phyloP scores from a whole-genome alignment of 495 filamentous ascomycete species.

The Astrothelium macrocarpum region DNA sequence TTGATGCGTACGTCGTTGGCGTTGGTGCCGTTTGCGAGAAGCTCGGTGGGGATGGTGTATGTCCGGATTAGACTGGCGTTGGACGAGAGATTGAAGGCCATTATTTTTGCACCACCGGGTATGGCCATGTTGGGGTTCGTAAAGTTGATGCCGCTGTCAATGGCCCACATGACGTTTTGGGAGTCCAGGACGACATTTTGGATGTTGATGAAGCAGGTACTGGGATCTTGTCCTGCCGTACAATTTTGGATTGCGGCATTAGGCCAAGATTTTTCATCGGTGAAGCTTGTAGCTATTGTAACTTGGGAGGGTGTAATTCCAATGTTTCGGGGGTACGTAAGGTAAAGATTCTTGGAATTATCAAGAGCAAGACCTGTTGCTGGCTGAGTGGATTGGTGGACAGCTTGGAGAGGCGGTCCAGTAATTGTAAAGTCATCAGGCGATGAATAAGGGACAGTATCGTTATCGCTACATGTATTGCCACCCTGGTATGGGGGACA shows the following conservation, averaged over 20 bases:
- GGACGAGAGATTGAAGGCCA: conserved; percentile 23
- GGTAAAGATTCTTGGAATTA: conserved; percentile 18
- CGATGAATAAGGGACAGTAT: background rate
- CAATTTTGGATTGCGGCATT: conserved; percentile 27
- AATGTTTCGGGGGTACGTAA: conserved; percentile 24
- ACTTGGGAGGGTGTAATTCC: conserved; percentile 24
- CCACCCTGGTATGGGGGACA: background rate
- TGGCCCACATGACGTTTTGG: conserved; percentile 20
- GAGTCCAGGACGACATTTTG: conserved; percentile 27
- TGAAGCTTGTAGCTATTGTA: conserved; percentile 18
- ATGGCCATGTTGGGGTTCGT: conserved; percentile 12
- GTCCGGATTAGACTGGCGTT: conserved; percentile 16
- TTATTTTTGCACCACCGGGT: conserved; percentile 22
- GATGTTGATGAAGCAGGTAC: conserved; percentile 27
- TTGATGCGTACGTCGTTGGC: conserved; percentile 26
- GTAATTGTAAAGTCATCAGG: conserved; percentile 19
- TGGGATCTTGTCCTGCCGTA: conserved; percentile 21
- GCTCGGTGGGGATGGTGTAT: conserved; percentile 16
- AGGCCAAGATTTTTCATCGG: conserved; percentile 22
- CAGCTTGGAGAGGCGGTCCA: conserved; percentile 23
- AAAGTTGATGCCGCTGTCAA: conserved; percentile 23
- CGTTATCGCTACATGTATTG: background rate
- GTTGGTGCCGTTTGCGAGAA: conserved; percentile 19
- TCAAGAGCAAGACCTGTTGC: conserved; percentile 27
- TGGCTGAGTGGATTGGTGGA: conserved; percentile 19